Base-by-base conservation (phyloP, 1,139 yeast species). In the Geotrichum australiense region DNA sequence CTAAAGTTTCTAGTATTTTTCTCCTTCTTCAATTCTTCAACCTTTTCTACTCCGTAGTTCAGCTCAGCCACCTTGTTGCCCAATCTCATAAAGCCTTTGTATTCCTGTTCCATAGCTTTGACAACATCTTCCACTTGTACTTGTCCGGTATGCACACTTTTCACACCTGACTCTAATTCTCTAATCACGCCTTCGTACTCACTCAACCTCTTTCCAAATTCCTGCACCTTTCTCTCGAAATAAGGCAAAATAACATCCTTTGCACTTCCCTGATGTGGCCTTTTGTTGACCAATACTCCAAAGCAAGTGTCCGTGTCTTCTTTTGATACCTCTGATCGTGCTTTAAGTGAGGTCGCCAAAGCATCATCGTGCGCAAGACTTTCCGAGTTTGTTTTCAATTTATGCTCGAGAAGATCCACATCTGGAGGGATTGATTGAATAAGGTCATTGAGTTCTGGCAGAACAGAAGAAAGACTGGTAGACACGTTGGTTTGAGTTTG, bases 41-140 rank as follows among this genome's bases (percentile, higher is more conserved):
- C 54, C 32, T 70, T 63, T 49, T 70, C 76, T 1, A 80, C 80
- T 45, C 77, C 78, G 53, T 81, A 87, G 63, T 91, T 97, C 41
- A 86, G 65, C 55, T 83, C 94, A 2, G 97, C 97, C 56, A 89
- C 80, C 26, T 79, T 74, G 62, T 87, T 94, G 46, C 96, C 89
- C 40, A 87, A 70, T 54, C 87, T 94, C 89, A 91, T 84, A 62
- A 89, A 89, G 50, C 89, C 69, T 43, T 72, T 70, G 61, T 86
- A 86, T 63, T 89, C 96, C 52, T 82, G 86, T 52, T 80, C 78
- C 24, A 91, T 71, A 0, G 94, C 82, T 36, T 71, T 70, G 18
- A 83, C 70, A 50, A 68, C 69, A 47, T 73, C 72, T 44, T 80
- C 58, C 11, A 53, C 49, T 15, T 45, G 42, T 15, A 50, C 18